Base-by-base conservation (phyloP, 805 yeast species). In the Ogataea nonfermentans region DNA sequence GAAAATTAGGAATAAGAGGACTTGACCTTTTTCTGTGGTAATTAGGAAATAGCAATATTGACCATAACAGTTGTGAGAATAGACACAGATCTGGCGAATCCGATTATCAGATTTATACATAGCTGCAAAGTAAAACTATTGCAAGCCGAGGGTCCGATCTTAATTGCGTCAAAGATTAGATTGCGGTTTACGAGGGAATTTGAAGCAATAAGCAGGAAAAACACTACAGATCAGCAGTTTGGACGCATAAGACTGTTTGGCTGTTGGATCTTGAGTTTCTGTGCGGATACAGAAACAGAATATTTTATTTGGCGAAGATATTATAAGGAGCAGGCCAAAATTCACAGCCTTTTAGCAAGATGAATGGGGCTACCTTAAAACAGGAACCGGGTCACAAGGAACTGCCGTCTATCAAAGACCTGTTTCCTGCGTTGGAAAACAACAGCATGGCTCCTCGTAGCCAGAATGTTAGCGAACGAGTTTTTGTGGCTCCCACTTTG, bases 381-480 rank as follows among this genome's bases (percentile, higher is more conserved):
- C 42, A 29, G 9, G 36, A 29, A 9, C 13, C 34, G 26, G 32
- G 35, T 17, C 27, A 27, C 16, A 46, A 42, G 31, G 54, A 49
- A 35, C 43, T 52, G 9, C 57, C 57, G 10, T 51, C 57, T 4
- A 51, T 52, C 13, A 52, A 51, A 20, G 52, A 52, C 24, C 37
- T 52, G 10, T 52, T 52, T 29, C 56, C 56, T 7, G 38, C 52
- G 8, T 32, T 49, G 23, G 42, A 34, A 19, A 19, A 24, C 32
- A 24, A 24, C 26, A 28, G 29, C 31, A 20, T 32, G 40, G 31
- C 33, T 15, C 32, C 44, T 11, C 41, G 43, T 28, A 43, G 35
- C 27, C 40, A 22, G 24, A 28, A 15, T 32, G 20, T 34, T 11
- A n/a, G 28, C 13, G 35, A 39, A 9, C 17, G 29, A 8, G 31